Evolutionary conservation across 75 land plant species (phyloP).

Genomic region (Pinus albicaulis): DNA sequence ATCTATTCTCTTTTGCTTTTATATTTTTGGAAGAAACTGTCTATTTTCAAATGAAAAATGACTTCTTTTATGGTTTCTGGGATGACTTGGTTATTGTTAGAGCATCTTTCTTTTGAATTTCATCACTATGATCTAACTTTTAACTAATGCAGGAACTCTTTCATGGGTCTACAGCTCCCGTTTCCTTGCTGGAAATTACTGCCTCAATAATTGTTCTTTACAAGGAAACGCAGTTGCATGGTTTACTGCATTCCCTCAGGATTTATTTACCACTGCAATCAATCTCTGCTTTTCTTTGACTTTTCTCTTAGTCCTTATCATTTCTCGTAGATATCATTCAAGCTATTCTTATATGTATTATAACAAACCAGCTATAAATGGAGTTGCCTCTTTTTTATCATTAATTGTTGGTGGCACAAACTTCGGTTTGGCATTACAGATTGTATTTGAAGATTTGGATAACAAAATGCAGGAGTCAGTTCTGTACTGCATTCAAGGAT

Average conservation of each 20-base stretch:
- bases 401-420: conserved; percentile 18
- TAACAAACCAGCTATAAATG: neutral
- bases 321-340: neutral
- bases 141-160: conserved; percentile 1
- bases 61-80: too few relatives aligned
- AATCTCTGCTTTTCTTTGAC: neutral
- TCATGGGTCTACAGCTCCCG: neutral
- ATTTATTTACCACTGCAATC: neutral
- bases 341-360: neutral
- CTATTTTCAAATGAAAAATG: too few relatives aligned
- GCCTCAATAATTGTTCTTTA: neutral
- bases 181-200: neutral
- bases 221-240: neutral
- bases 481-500: conserved; percentile 23
- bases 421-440: conserved; percentile 15
- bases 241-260: neutral
- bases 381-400: neutral
- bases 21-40: too few relatives aligned
- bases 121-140: neutral
- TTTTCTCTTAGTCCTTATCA: neutral
- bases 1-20: too few relatives aligned
- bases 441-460: neutral
- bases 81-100: too few relatives aligned
- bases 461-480: conserved; percentile 1
- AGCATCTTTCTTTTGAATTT: too few relatives aligned